phyloP scores from a whole-genome alignment of 2,329 filamentous ascomycete species.

The Apiospora marii region DNA sequence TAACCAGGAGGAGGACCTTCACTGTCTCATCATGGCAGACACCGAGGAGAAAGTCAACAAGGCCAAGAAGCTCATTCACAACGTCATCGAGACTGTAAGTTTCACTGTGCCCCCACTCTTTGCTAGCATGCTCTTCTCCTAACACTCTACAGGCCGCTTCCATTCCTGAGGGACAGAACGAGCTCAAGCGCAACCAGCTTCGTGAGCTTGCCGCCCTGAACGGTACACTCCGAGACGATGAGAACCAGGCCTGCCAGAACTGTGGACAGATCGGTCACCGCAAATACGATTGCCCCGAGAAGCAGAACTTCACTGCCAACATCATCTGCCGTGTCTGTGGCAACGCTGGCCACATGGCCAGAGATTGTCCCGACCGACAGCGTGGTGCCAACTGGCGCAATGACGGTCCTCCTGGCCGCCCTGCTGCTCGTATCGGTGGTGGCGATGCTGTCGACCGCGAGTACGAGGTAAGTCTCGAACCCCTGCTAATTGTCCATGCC shows the following conservation, averaged over 20 bases:
- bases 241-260: conserved; percentile 99
- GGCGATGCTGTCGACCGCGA: conserved; percentile 91
- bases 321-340: conserved; percentile 99
- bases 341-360: conserved; percentile 97
- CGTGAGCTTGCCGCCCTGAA: conserved; percentile 97
- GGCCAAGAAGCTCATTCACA: conserved; percentile 97
- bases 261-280: conserved; percentile 98
- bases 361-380: conserved; percentile 95
- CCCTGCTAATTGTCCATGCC: background rate
- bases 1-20: conserved; percentile 99
- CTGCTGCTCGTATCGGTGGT: conserved; percentile 72
- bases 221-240: conserved; percentile 97
- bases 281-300: conserved; percentile 98
- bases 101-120: background rate
- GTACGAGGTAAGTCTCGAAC: conserved; percentile 76
- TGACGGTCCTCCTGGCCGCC: conserved; percentile 60
- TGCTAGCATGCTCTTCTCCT: conserved; percentile 29
- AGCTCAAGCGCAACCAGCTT: conserved; percentile 97
- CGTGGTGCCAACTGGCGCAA: conserved; percentile 93
- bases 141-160: conserved; percentile 79
- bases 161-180: conserved; percentile 98
- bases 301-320: conserved; percentile 98
- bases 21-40: conserved; percentile 99
- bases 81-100: conserved; percentile 96
- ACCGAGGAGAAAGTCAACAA: conserved; percentile 99